Percentiles rank a stretch among this genome's conserved stretches.
Evolutionary conservation across 139 green algal species (phyloP).

Genomic region (Micractinium conductrix): DNA sequence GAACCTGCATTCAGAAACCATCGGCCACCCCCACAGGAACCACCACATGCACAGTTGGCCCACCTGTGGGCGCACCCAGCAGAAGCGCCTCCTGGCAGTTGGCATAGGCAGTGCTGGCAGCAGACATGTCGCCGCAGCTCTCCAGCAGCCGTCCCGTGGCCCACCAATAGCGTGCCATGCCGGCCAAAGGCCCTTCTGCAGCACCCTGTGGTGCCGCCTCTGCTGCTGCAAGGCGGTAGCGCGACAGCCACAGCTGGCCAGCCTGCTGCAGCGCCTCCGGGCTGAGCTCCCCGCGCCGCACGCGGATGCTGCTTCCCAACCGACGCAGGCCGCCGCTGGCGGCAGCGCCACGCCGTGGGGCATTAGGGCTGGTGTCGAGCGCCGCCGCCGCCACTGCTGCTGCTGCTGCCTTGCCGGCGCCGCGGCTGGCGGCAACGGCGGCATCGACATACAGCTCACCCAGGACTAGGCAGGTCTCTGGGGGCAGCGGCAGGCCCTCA

Average conservation of each 20-base stretch:
- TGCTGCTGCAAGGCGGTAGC: conserved; percentile 16
- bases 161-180: conserved; percentile 23
- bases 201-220: neutral
- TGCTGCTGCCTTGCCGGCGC: neutral
- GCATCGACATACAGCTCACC: conserved; percentile 18
- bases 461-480: conserved; percentile 18
- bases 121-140: neutral
- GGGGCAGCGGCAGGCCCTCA: neutral
- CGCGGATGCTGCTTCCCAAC: neutral
- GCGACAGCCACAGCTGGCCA: conserved; percentile 8
- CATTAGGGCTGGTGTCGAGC: neutral
- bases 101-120: neutral
- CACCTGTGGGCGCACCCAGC: neutral
- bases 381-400: neutral
- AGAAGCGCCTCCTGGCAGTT: conserved; percentile 2
- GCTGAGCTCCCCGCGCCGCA: neutral
- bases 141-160: conserved; percentile 12
- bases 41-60: too few relatives aligned
- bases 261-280: neutral
- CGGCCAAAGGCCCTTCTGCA: neutral
- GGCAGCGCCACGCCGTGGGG: neutral
- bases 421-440: neutral
- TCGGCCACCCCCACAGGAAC: too few relatives aligned
- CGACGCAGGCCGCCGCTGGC: too few relatives aligned
- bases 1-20: too few relatives aligned